Base-by-base conservation (phyloP, 1,284 basidiomycete genomes). In the Ceratobasidium papillatum region DNA sequence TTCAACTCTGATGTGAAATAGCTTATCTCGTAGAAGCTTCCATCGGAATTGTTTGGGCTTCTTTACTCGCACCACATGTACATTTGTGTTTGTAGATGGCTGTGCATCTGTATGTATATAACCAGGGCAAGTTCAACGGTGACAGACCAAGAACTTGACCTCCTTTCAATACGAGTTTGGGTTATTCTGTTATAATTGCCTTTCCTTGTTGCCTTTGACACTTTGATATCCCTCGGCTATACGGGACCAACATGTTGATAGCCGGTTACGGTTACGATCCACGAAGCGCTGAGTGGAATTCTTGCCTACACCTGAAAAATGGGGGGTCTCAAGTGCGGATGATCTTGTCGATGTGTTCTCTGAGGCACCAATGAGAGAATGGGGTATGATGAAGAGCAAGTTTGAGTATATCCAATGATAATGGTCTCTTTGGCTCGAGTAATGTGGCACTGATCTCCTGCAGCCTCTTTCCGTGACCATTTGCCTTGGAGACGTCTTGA, bases 191-290 rank as follows among this genome's bases (percentile, higher is more conserved):
- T n/a, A n/a, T n/a, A n/a, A n/a, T n/a, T n/a, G n/a, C n/a, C n/a
- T n/a, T n/a, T n/a, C n/a, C n/a, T n/a, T n/a, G n/a, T n/a, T n/a
- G n/a, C n/a, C n/a, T n/a, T n/a, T n/a, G n/a, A n/a, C n/a, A n/a
- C n/a, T 81, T 11, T 77, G 72, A 43, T 78, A 75, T n/a, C 77
- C 79, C 38, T 80, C 82, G 3, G 83, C 77, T 17, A 77, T 76
- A 47, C 78, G 79, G 32, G 76, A 74, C 81, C 80, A 82, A 66
- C 79, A 80, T 27, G 79, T 80, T 63, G 78, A 75, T 17, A 80
- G 32, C 47, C 71, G 25, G 19, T 79, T 58, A 27, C 51, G 38
- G 56, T 79, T 74, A n/a, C 74, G 34, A 7, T 58, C 51, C 17
- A 79, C 38, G 41, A 78, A 78, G 3, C 64, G 22, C 11, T 38